Conservation (phyloP, 441 rosid genomes). For the Brassica hybrid region DNA sequence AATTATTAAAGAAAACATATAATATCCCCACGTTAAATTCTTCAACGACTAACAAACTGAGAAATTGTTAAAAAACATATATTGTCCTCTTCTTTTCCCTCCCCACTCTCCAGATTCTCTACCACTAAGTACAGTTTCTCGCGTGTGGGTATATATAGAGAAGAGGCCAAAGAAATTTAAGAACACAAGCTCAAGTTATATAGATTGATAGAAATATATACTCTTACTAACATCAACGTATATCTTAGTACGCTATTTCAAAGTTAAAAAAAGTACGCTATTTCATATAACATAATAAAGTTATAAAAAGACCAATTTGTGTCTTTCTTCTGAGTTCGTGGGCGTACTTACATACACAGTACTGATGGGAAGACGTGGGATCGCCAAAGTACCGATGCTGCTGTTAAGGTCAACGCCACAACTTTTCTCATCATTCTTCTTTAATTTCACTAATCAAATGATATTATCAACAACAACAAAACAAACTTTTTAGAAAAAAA, state of each 20-base stretch:
- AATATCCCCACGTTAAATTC: background rate
- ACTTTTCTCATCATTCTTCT: constrained; percentile 10
- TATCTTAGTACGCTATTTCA: no score
- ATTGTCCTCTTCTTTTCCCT: background rate
- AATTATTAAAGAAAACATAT: background rate
- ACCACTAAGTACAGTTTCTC: constrained; percentile 16
- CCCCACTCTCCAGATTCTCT: constrained; percentile 36
- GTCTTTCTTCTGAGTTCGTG: constrained; percentile 3
- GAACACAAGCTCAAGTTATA: constrained; percentile 29
- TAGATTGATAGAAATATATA: background rate
- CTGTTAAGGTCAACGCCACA: constrained; percentile 32
- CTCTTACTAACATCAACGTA: constrained; percentile 5
- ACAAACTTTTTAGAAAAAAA: background rate
- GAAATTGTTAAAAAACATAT: background rate
- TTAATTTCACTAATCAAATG: constrained; percentile 20
- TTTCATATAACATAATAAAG: constrained; percentile 3
- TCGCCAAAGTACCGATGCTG: constrained; percentile 35
- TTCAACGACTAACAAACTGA: background rate
- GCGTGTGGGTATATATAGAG: constrained; percentile 30
- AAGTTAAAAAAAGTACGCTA: no score
- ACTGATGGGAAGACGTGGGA: constrained; percentile 40
- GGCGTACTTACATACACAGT: background rate
- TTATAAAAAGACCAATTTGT: background rate
- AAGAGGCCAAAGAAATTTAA: constrained; percentile 21
- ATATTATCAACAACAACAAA: background rate